These are phyloP conservation scores for Lasiodiplodia gonubiensis DNA, from an alignment of 2,329 filamentous ascomycete genomes.

Conservation along the genomic window DNA sequence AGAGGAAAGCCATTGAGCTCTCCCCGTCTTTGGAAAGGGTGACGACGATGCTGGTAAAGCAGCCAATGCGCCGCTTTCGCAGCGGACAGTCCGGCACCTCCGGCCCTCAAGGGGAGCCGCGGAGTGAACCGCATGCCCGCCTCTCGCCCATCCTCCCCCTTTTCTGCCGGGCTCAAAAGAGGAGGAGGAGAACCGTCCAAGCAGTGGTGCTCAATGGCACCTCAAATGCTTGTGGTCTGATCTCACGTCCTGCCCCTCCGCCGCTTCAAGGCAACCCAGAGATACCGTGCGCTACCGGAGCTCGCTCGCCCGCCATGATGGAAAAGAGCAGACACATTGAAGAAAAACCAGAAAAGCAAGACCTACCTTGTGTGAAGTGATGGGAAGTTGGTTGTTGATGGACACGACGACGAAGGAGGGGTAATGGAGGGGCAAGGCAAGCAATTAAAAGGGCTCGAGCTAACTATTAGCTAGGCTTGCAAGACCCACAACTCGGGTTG, in stretches of 20 bases:
- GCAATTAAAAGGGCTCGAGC: too few relatives aligned
- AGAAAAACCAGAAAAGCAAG: not conserved
- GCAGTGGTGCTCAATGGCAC: not conserved
- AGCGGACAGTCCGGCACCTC: too few relatives aligned
- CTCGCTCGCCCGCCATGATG: not conserved
- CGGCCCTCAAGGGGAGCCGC: too few relatives aligned
- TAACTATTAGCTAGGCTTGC: not conserved
- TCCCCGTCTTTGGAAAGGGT: too few relatives aligned
- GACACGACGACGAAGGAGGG: not conserved
- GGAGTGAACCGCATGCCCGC: not conserved
- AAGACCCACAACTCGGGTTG: not conserved
- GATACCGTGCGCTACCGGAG: not conserved
- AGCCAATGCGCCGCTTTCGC: too few relatives aligned
- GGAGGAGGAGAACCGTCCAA: not conserved
- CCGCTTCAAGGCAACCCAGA: not conserved
- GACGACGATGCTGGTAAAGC: too few relatives aligned
- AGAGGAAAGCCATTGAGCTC: too few relatives aligned
- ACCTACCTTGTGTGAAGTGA: not conserved
- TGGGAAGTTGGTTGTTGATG: not conserved
- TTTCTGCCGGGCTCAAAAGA: not conserved
- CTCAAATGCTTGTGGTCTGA: not conserved
- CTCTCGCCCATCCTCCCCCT: too few relatives aligned
- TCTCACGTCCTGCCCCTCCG: not conserved
- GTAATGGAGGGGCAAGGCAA: constrained; percentile 9
- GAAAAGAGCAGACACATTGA: not conserved